phyloP scores from a whole-genome alignment of 2,329 filamentous ascomycete genomes.

The Claviceps pazoutovae region DNA sequence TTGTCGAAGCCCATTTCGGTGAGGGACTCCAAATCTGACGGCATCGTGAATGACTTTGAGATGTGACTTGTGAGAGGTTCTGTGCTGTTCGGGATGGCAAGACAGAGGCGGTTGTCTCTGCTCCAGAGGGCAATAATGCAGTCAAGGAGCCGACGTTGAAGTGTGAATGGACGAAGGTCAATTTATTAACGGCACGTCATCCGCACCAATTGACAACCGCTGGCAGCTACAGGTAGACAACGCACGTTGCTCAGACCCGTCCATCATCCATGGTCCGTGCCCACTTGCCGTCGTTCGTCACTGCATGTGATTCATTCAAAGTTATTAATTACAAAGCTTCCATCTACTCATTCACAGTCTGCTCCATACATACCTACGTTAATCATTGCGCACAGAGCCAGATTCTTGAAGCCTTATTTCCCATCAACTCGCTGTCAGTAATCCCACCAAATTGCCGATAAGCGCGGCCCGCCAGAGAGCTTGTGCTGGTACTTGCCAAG shows the following conservation, averaged over 20 bases:
- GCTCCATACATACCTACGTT: too few relatives aligned
- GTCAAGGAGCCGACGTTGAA: neutral
- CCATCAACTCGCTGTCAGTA: neutral
- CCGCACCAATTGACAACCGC: too few relatives aligned
- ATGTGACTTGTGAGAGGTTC: neutral
- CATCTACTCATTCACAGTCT: too few relatives aligned
- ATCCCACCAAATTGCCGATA: neutral
- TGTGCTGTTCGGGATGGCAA: neutral
- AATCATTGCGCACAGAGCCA: neutral
- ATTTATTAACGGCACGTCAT: too few relatives aligned
- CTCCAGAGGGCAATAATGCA: neutral
- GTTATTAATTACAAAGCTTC: too few relatives aligned
- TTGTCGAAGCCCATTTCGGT: conserved; percentile 71
- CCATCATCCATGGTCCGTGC: too few relatives aligned
- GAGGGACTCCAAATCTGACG: conserved; percentile 46
- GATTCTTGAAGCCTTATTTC: neutral
- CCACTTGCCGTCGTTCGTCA: too few relatives aligned
- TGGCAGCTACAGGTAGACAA: too few relatives aligned
- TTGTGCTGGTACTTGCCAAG: neutral
- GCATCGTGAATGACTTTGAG: conserved; percentile 13
- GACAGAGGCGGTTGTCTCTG: neutral
- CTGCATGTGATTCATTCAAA: too few relatives aligned
- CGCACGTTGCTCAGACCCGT: too few relatives aligned
- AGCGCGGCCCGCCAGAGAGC: neutral
- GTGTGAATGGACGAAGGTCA: neutral